phyloP scores from a whole-genome alignment of 257 asterid species.

The Cinchona pubescens region DNA sequence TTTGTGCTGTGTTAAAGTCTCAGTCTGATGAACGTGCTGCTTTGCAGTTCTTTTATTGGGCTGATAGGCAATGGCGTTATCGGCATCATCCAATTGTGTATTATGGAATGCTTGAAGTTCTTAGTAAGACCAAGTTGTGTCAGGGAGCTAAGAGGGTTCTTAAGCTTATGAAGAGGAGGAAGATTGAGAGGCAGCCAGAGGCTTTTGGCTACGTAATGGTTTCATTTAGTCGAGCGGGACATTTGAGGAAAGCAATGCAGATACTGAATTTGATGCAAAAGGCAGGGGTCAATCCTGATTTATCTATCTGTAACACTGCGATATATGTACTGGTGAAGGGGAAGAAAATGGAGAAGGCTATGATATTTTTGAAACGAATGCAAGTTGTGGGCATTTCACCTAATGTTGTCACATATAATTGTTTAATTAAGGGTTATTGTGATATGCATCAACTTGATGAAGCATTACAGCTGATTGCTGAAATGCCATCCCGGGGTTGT shows the following conservation, averaged over 20 bases:
- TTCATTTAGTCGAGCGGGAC: constrained; percentile 88
- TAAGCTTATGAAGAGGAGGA: constrained; percentile 60
- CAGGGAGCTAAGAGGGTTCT: constrained; percentile 92
- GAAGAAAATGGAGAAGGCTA: constrained; percentile 66
- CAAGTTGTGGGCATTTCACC: constrained; percentile 68
- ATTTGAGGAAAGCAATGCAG: constrained; percentile 78
- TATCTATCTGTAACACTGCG: constrained; percentile 66
- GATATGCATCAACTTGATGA: constrained; percentile 49
- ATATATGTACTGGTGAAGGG: constrained; percentile 83
- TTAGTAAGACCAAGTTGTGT: constrained; percentile 80
- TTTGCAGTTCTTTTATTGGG: constrained; percentile 83
- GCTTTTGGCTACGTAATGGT: constrained; percentile 91
- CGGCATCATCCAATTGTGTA: constrained; percentile 69
- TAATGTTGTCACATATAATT: constrained; percentile 61
- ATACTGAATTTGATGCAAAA: constrained; percentile 68
- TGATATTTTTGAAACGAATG: constrained; percentile 74
- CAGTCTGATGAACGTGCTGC: constrained; percentile 82
- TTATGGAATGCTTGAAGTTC: constrained; percentile 68
- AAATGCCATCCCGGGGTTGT: constrained; percentile 69
- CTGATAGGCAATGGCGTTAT: constrained; percentile 88
- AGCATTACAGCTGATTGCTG: constrained; percentile 63
- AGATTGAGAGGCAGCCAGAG: constrained; percentile 53
- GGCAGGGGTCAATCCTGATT: constrained; percentile 67
- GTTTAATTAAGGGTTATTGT: constrained; percentile 87
- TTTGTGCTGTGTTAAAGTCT: constrained; percentile 69